A percentile compares a stretch with the other conserved stretches of the same genome.
Evolutionary conservation across 306 rosid species (phyloP).

Genomic region (Phaseolus lunatus): DNA sequence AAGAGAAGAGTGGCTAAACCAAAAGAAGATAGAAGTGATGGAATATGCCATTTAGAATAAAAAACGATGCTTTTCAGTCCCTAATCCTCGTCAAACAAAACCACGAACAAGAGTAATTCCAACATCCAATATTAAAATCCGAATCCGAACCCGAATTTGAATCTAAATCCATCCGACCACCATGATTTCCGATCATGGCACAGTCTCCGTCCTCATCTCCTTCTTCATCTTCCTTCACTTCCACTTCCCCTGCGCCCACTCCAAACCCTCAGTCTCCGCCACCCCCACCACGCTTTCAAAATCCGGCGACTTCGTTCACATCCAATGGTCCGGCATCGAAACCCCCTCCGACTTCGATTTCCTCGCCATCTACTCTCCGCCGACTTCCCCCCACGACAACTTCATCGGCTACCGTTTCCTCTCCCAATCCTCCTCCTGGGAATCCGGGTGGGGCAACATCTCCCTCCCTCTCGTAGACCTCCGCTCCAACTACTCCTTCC

Average conservation of each 20-base stretch:
- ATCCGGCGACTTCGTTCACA: conserved; percentile 64
- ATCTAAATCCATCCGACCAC: neutral
- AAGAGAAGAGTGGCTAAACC: neutral
- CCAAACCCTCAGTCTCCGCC: conserved; percentile 53
- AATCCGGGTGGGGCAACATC: conserved; percentile 72
- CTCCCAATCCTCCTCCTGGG: conserved; percentile 62
- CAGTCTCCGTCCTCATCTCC: neutral
- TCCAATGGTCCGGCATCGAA: conserved; percentile 74
- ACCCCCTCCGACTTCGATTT: conserved; percentile 80
- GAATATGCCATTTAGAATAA: neutral
- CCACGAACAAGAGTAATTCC: too few species aligned
- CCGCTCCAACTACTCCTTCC: conserved; percentile 82
- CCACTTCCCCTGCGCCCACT: conserved; percentile 21
- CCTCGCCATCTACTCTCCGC: conserved; percentile 85
- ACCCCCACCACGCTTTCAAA: conserved; percentile 56
- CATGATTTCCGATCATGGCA: neutral
- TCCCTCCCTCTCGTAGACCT: conserved; percentile 72
- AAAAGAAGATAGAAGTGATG: neutral
- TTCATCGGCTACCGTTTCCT: conserved; percentile 86
- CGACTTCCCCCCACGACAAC: conserved; percentile 59
- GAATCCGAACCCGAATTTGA: neutral
- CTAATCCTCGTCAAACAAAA: neutral
- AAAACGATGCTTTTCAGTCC: neutral
- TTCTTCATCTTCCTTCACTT: neutral
- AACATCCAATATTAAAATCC: neutral